Evolutionary conservation across 179 eudicot species (phyloP).

Genomic region (Camellia oleifera): DNA sequence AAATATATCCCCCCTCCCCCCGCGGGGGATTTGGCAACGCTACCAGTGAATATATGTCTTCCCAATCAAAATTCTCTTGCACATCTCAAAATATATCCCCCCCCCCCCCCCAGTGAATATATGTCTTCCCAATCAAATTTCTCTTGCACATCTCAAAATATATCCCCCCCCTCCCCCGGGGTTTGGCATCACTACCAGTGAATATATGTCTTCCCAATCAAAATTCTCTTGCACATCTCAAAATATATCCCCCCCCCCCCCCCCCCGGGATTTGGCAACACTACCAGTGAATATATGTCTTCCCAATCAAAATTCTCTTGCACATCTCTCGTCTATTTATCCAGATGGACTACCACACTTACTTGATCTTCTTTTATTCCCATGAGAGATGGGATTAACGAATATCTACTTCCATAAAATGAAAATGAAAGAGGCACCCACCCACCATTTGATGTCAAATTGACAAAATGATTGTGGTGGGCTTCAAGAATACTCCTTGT

Average conservation of each 20-base stretch:
- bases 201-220: neutral
- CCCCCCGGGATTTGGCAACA: neutral
- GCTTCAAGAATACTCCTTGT: neutral
- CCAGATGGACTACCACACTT: neutral
- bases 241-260: too few relatives aligned
- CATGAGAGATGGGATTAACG: too few relatives aligned
- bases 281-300: neutral
- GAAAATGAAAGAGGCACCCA: too few relatives aligned
- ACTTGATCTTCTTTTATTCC: too few relatives aligned
- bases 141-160: neutral
- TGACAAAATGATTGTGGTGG: constrained; percentile 4
- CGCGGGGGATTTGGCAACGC: neutral
- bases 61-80: neutral
- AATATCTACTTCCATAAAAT: too few relatives aligned
- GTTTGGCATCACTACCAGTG: neutral
- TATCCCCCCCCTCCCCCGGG: too few relatives aligned
- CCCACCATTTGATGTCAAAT: neutral
- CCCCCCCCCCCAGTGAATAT: neutral
- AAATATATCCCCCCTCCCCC: neutral
- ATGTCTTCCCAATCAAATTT: neutral
- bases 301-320: neutral
- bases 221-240: neutral
- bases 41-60: neutral
- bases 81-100: too few relatives aligned
- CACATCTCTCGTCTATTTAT: neutral